Conservation (phyloP, 2,329 filamentous ascomycete genomes). For the Fusarium circinatum region DNA sequence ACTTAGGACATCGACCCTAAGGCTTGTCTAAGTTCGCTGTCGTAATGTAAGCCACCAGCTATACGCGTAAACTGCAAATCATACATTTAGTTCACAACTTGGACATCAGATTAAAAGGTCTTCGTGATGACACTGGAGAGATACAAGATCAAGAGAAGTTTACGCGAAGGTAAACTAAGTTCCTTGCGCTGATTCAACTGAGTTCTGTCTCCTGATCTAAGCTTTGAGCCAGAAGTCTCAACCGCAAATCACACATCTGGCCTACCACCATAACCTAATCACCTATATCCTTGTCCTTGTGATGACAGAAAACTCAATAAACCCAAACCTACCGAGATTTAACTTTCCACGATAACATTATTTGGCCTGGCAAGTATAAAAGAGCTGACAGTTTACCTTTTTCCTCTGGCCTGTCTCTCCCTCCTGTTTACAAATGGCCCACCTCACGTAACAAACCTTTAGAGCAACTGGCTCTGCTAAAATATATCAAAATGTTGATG, state of each 20-base stretch:
- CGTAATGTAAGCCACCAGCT: too few species aligned
- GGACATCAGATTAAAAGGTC: too few species aligned
- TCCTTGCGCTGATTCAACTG: not conserved
- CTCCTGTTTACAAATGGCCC: not conserved
- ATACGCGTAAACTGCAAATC: too few species aligned
- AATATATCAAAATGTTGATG: not conserved
- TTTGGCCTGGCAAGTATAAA: not conserved
- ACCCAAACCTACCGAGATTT: not conserved
- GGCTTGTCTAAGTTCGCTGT: too few species aligned
- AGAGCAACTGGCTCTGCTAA: accelerated
- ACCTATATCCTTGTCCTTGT: not conserved
- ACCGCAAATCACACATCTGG: not conserved
- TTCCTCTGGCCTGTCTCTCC: not conserved
- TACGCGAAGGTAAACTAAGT: not conserved
- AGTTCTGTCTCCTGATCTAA: not conserved
- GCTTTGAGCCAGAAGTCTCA: not conserved
- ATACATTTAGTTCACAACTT: too few species aligned
- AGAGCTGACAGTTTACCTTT: not conserved
- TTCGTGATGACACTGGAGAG: too few species aligned
- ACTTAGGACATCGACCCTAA: too few species aligned
- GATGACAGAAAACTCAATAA: not conserved
- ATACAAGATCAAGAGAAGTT: too few species aligned
- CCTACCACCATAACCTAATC: not conserved
- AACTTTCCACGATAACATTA: not conserved
- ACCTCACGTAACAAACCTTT: not conserved